phyloP scores from a whole-genome alignment of 169 alveolate species.

The Eimeria brunetti region DNA sequence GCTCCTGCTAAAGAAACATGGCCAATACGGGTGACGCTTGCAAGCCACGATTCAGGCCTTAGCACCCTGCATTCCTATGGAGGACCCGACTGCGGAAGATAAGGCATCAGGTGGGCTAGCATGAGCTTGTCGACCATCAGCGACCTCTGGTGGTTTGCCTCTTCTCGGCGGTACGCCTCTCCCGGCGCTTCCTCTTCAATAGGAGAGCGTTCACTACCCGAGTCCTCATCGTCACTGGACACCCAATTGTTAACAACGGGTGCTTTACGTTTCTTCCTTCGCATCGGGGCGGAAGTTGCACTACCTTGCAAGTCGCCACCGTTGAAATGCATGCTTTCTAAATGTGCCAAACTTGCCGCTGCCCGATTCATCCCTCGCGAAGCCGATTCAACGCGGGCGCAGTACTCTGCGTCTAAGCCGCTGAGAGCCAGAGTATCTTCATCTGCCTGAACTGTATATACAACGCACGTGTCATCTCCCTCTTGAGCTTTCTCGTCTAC shows the following conservation, averaged over 20 bases:
- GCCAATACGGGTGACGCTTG: not conserved
- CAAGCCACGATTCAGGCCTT: not conserved
- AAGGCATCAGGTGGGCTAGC: conserved; percentile 64
- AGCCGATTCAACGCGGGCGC: conserved; percentile 58
- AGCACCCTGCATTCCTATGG: not conserved
- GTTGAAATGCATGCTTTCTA: not conserved
- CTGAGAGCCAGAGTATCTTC: conserved; percentile 63
- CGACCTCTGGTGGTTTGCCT: conserved; percentile 23
- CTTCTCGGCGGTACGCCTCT: conserved; percentile 17
- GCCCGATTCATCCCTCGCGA: conserved; percentile 22
- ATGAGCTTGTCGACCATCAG: conserved; percentile 69
- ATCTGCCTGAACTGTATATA: conserved; percentile 68
- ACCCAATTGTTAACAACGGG: conserved; percentile 13
- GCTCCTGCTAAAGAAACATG: conserved; percentile 3
- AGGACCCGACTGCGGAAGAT: conserved; percentile 61
- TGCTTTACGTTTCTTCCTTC: conserved; percentile 3
- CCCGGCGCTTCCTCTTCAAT: not conserved
- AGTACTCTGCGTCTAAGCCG: conserved; percentile 68
- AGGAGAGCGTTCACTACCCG: conserved; percentile 27
- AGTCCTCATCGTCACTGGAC: conserved; percentile 33
- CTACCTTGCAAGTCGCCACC: conserved; percentile 12
- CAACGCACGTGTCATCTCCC: conserved; percentile 7
- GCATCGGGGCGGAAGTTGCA: not conserved
- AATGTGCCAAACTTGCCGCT: not conserved
- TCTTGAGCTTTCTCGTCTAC: not conserved